phyloP scores from a whole-genome alignment of 2,329 filamentous ascomycete genomes.

The Colletotrichum simmondsii region DNA sequence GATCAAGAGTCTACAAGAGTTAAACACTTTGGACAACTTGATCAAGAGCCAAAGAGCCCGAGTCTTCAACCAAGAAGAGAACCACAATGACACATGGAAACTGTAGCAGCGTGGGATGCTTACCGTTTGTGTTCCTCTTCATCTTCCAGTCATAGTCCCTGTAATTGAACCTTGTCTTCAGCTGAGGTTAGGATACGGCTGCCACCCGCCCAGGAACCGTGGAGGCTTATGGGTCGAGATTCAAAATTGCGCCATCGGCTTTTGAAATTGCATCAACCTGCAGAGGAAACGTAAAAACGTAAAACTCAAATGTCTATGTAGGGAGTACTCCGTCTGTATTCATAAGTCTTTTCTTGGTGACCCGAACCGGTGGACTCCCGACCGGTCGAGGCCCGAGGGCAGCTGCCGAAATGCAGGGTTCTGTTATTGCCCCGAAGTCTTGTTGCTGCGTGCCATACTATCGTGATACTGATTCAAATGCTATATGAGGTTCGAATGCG shows the following conservation, averaged over 20 bases:
- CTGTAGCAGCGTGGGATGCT: not conserved
- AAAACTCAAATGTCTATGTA: not conserved
- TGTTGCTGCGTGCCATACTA: not conserved
- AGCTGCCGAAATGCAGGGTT: constrained; percentile 9
- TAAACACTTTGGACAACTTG: not conserved
- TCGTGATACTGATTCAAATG: not conserved
- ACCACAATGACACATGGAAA: not conserved
- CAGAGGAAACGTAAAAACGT: not conserved
- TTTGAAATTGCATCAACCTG: constrained; percentile 24
- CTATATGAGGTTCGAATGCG: not conserved
- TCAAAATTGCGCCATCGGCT: constrained; percentile 24
- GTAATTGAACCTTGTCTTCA: not conserved
- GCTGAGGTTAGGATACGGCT: constrained; percentile 1
- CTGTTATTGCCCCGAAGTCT: constrained; percentile 2
- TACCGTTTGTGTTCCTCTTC: too few relatives aligned
- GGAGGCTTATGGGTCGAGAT: not conserved
- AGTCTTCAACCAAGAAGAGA: not conserved
- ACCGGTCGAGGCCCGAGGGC: not conserved
- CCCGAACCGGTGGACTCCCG: not conserved
- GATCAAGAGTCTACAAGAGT: too few relatives aligned
- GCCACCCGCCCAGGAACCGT: not conserved
- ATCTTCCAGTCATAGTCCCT: not conserved
- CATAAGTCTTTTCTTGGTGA: not conserved
- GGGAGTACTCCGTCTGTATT: too few relatives aligned
- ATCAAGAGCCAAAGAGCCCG: not conserved